A percentile compares a stretch with the other conserved stretches of the same genome.
phyloP scores from a whole-genome alignment of 768 basidiomycete genomes.

The Suillus spraguei region DNA sequence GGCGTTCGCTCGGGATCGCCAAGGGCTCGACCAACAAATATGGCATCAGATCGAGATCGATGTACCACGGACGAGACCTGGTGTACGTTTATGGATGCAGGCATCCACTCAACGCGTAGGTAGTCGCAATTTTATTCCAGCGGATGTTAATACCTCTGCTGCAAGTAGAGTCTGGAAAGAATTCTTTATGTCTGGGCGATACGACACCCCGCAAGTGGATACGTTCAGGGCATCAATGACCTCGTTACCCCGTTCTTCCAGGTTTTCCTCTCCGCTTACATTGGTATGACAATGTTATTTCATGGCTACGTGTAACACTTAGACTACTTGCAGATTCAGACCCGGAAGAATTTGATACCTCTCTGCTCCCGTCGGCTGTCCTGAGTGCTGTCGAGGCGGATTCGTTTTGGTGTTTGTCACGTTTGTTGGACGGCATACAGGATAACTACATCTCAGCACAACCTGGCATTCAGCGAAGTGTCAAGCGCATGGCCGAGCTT shows the following conservation, averaged over 20 bases:
- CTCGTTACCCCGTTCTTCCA: constrained; percentile 98
- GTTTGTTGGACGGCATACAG: constrained; percentile 95
- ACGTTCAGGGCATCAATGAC: constrained; percentile 99
- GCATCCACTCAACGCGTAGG: constrained; percentile 85
- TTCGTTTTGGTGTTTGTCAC: constrained; percentile 97
- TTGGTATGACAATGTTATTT: constrained; percentile 54
- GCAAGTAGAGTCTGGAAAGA: constrained; percentile 80
- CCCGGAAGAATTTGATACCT: constrained; percentile 87
- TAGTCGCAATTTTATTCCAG: constrained; percentile 9
- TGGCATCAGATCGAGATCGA: constrained; percentile 99
- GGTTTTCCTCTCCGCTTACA: constrained; percentile 94
- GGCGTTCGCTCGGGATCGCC: constrained; percentile 84
- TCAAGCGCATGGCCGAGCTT: constrained; percentile 91
- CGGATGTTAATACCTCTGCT: constrained; percentile 18
- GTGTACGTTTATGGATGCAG: constrained; percentile 90
- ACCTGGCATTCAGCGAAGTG: constrained; percentile 93
- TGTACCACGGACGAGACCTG: constrained; percentile 93
- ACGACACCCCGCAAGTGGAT: constrained; percentile 96
- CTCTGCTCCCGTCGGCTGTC: constrained; percentile 64
- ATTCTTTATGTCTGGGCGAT: constrained; percentile 99
- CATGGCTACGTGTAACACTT: constrained; percentile 10
- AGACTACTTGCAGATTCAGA: constrained; percentile 66
- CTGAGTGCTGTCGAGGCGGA: constrained; percentile 94
- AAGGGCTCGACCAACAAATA: constrained; percentile 91
- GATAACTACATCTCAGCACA: constrained; percentile 98